Conservation (phyloP, 495 filamentous ascomycete species). For the Penicillium ochrochloron region DNA sequence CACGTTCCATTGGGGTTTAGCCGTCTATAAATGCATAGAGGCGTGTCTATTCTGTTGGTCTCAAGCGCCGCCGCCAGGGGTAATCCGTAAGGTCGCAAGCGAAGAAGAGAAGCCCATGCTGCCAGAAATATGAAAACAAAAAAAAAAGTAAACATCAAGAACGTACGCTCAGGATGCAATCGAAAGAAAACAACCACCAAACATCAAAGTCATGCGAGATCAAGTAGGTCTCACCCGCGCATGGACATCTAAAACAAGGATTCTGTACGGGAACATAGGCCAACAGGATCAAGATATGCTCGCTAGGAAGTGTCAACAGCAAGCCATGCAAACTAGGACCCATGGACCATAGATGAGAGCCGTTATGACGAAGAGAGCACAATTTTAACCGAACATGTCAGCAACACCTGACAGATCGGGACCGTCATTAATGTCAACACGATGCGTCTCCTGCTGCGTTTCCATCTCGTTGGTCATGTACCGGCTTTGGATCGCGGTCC, state of each 20-base stretch:
- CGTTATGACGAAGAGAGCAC: no score
- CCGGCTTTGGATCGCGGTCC: conserved; percentile 58
- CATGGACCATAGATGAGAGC: neutral
- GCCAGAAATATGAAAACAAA: conserved; percentile 8
- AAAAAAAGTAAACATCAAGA: conserved; percentile 11
- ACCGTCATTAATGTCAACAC: conserved; percentile 58
- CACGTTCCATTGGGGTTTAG: conserved; percentile 17
- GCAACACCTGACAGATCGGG: conserved; percentile 68
- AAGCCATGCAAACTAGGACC: neutral
- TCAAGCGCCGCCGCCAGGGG: conserved; percentile 28
- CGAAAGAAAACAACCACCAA: conserved; percentile 2
- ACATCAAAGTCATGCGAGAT: conserved; percentile 9
- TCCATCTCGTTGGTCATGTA: conserved; percentile 59
- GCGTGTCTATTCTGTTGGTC: conserved; percentile 23
- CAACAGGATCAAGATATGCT: neutral
- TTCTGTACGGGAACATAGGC: no score
- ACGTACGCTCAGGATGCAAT: conserved; percentile 19
- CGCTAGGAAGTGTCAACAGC: neutral
- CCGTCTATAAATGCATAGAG: conserved; percentile 18
- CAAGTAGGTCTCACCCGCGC: neutral
- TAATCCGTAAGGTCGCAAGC: conserved; percentile 26
- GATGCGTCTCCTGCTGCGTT: conserved; percentile 45
- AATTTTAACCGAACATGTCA: conserved; percentile 64
- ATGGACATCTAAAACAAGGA: neutral
- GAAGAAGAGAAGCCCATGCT: conserved; percentile 12